Conservation (phyloP, 2,329 filamentous ascomycete species). For the Pseudogymnoascus sp. region DNA sequence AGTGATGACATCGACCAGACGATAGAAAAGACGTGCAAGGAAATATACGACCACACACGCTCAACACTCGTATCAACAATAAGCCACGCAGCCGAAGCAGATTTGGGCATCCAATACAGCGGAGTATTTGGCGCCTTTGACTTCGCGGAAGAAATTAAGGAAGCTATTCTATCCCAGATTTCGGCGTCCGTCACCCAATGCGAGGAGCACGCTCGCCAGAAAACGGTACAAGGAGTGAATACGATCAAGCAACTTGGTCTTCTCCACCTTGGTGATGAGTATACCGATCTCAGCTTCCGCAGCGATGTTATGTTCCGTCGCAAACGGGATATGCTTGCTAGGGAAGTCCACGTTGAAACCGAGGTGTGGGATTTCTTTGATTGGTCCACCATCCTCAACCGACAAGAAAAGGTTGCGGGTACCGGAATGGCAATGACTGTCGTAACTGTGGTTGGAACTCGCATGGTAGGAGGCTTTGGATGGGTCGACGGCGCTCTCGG, state of each 20-base stretch:
- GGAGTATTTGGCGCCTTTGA: slow-evolving; percentile 78
- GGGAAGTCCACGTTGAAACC: slow-evolving; percentile 78
- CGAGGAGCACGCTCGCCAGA: slow-evolving; percentile 75
- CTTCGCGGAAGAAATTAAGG: slow-evolving; percentile 87
- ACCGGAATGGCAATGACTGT: slow-evolving; percentile 92
- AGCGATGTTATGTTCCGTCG: slow-evolving; percentile 91
- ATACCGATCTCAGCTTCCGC: slow-evolving; percentile 77
- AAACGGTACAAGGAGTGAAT: slow-evolving; percentile 73
- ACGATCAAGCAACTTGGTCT: slow-evolving; percentile 83
- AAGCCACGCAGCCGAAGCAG: slow-evolving; percentile 61
- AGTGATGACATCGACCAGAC: slow-evolving; percentile 72
- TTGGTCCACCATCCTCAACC: slow-evolving; percentile 69
- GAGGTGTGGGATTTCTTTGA: slow-evolving; percentile 95
- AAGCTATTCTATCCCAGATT: slow-evolving; percentile 85
- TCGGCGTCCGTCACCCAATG: slow-evolving; percentile 68
- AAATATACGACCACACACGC: slow-evolving; percentile 79
- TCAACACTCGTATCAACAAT: slow-evolving; percentile 70
- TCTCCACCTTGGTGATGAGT: slow-evolving; percentile 79
- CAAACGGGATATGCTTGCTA: slow-evolving; percentile 69
- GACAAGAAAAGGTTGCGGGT: slow-evolving; percentile 89
- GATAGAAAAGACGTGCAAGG: slow-evolving; percentile 76
- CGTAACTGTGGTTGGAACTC: slow-evolving; percentile 73
- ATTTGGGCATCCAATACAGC: slow-evolving; percentile 78
- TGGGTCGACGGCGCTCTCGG: slow-evolving; percentile 86
- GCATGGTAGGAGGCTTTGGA: slow-evolving; percentile 72